Conservation (phyloP, 2,329 filamentous ascomycete genomes). For the Chrysoporthe cubensis region DNA sequence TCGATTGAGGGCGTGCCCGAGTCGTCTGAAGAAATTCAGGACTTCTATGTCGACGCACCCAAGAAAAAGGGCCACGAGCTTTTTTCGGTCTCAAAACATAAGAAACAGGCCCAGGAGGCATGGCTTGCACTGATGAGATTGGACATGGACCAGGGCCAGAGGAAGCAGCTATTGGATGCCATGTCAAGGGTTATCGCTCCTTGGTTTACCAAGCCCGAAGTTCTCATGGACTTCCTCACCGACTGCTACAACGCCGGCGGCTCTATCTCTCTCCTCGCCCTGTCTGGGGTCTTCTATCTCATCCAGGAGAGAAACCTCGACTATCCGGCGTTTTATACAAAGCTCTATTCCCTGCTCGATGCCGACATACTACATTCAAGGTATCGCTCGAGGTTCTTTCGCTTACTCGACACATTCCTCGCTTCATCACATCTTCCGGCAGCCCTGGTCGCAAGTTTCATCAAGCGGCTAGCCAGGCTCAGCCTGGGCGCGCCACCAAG, state of each 20-base stretch:
- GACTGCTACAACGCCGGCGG: slow-evolving; percentile 89
- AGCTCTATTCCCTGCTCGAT: slow-evolving; percentile 92
- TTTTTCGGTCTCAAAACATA: slow-evolving; percentile 70
- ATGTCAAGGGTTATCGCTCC: slow-evolving; percentile 81
- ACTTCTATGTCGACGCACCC: slow-evolving; percentile 65
- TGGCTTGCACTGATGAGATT: slow-evolving; percentile 80
- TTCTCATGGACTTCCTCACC: slow-evolving; percentile 96
- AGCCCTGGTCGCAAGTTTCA: slow-evolving; percentile 88
- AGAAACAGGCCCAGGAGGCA: slow-evolving; percentile 79
- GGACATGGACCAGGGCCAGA: slow-evolving; percentile 70
- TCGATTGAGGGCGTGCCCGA: slow-evolving; percentile 73
- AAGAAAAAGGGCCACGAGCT: slow-evolving; percentile 70
- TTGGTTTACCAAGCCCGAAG: slow-evolving; percentile 86
- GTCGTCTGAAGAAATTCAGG: slow-evolving; percentile 66
- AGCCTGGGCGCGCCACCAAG: slow-evolving; percentile 87
- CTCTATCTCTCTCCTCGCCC: slow-evolving; percentile 81
- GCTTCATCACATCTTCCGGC: slow-evolving; percentile 90
- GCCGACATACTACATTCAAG: slow-evolving; percentile 87
- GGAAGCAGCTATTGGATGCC: slow-evolving; percentile 76
- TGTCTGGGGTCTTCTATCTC: slow-evolving; percentile 93
- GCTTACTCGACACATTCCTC: slow-evolving; percentile 88
- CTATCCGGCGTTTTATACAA: slow-evolving; percentile 91
- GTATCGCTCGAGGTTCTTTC: slow-evolving; percentile 91
- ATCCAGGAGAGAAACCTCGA: slow-evolving; percentile 94
- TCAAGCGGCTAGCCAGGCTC: slow-evolving; percentile 87